Conservation (phyloP, 2,329 filamentous ascomycete genomes). For the Akanthomyces lecanii region DNA sequence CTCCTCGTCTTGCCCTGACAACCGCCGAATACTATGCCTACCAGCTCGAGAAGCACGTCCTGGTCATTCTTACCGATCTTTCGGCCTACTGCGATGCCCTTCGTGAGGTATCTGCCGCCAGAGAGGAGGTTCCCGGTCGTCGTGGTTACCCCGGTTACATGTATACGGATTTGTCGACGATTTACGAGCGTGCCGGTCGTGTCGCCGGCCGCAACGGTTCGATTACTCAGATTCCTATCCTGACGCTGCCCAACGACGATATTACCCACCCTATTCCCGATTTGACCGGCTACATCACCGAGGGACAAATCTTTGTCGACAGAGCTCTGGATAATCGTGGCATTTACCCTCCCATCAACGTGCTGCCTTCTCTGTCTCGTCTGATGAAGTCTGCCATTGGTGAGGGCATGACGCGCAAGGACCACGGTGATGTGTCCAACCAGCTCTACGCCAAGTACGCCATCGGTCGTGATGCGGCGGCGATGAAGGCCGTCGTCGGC, state of each 20-base stretch:
- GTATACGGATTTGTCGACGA: constrained; percentile 99
- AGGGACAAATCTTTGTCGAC: constrained; percentile 97
- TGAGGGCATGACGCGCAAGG: constrained; percentile 91
- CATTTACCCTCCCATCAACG: constrained; percentile 98
- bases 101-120: constrained; percentile 94
- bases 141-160: constrained; percentile 99
- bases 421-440: constrained; percentile 98
- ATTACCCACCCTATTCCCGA: constrained; percentile 99
- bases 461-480: constrained; percentile 94
- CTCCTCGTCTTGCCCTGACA: constrained; percentile 92
- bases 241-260: constrained; percentile 99
- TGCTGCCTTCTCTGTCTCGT: constrained; percentile 93
- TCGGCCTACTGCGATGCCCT: constrained; percentile 98
- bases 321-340: constrained; percentile 92
- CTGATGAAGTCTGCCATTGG: constrained; percentile 99
- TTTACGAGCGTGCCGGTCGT: constrained; percentile 98
- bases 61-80: constrained; percentile 97
- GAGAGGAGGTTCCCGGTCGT: constrained; percentile 98
- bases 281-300: constrained; percentile 97
- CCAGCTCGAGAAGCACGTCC: constrained; percentile 98
- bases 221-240: constrained; percentile 97
- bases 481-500: constrained; percentile 99
- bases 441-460: constrained; percentile 99
- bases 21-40: constrained; percentile 99
- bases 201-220: constrained; percentile 95